Base-by-base conservation (phyloP, 192 early-diverging fungal genomes). In the Diversispora epigaea region DNA sequence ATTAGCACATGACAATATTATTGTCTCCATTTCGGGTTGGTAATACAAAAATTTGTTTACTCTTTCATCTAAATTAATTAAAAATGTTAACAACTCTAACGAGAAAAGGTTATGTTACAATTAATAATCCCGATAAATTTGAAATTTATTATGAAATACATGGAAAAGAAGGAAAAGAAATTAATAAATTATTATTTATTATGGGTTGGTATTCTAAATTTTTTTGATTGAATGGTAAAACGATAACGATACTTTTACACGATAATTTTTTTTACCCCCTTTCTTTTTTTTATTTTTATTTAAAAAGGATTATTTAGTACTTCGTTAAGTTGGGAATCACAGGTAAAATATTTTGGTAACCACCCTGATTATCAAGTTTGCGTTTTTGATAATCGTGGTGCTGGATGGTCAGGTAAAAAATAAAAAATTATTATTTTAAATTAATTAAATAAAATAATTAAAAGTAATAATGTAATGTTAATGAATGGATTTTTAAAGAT, bases 361-460 rank as follows among this genome's bases (percentile, higher is more conserved):
- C 87, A 85, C 22, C 85, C 85, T 17, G 87, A 91, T 52, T 94
- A 88, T 76, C 90, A 89, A 3, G 82, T 90, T 5, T 85, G 91
- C 32, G 85, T 93, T 17, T 94, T 94, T 76, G 94, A 96, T 71
- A 96, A 96, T 85, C 84, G 93, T 55, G 94, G 93, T 12, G 86
- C 88, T 44, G 94, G 94, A 10, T 78, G 80, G 64, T 85, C 83
- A 8, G 86, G 85, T 80, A 71, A 80, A 76, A 71, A 80, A 76
- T 4, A 0, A 72, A 72, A 64, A 8, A 17, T 19, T 39, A 43
- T 49, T 32, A 32, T 32, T 32, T 32, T 32, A 32, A 32, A 32
- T 32, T 32, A 32, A 32, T 32, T n/a, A n/a, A n/a, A n/a, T n/a
- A n/a, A n/a, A n/a, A n/a, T n/a, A 32, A 32, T 32, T 32, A 32